Conservation (phyloP, 2,329 filamentous ascomycete genomes). For the Penicillium sp. region DNA sequence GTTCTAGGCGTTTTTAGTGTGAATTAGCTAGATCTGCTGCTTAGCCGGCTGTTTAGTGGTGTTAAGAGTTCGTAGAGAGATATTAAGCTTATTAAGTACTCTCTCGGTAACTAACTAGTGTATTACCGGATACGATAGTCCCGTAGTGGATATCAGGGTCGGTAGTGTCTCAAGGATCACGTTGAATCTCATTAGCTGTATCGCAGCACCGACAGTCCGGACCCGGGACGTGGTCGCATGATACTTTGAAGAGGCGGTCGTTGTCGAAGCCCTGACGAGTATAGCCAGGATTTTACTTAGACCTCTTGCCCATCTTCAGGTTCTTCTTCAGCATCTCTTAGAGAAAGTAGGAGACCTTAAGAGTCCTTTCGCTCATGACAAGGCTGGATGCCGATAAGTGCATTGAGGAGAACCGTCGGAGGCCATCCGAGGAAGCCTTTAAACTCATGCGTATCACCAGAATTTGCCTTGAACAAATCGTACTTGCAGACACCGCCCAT, state of each 20-base stretch:
- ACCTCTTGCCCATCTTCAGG: constrained; percentile 13
- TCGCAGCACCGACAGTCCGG: constrained; percentile 15
- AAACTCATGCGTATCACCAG: too few relatives aligned
- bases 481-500: too few relatives aligned
- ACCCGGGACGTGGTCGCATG: constrained; percentile 12
- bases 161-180: constrained; percentile 12
- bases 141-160: constrained; percentile 36
- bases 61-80: too few relatives aligned
- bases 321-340: constrained; percentile 9
- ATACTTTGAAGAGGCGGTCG: constrained; percentile 25
- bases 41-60: too few relatives aligned
- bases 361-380: constrained; percentile 21
- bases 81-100: too few relatives aligned
- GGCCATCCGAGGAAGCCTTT: constrained; percentile 7
- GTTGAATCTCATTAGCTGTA: constrained; percentile 9
- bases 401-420: constrained; percentile 29
- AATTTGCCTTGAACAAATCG: too few relatives aligned
- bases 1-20: too few relatives aligned
- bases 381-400: constrained; percentile 26
- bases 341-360: constrained; percentile 14
- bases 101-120: too few relatives aligned
- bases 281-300: constrained; percentile 18
- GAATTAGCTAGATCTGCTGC: too few relatives aligned
- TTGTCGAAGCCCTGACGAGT: constrained; percentile 23
- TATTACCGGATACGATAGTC: constrained; percentile 36